These are phyloP conservation scores for Geotrichum europaeum DNA, from an alignment of 1,139 yeast genomes.

Conservation along the genomic window DNA sequence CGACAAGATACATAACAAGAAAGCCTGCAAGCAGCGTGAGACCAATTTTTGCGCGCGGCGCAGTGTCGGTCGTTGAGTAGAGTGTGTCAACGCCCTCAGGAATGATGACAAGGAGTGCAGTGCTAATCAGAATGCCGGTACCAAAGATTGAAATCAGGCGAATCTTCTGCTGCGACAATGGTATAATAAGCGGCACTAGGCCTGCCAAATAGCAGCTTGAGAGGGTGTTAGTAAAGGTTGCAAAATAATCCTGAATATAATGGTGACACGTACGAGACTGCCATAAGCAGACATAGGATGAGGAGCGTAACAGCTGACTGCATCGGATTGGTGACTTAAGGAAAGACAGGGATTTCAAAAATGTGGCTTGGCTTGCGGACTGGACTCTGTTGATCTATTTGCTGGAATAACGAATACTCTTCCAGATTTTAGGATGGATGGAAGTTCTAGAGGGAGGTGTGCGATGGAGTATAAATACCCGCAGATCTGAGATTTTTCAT, in stretches of 20 bases:
- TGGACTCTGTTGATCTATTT: no score
- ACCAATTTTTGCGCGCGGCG: slow-evolving; percentile 30
- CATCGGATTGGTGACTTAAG: slow-evolving; percentile 17
- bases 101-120: slow-evolving; percentile 56
- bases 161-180: slow-evolving; percentile 31
- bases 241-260: background rate
- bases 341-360: background rate
- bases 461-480: no score
- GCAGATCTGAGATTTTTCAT: no score
- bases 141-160: slow-evolving; percentile 46
- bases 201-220: slow-evolving; percentile 31
- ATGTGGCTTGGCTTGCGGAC: background rate
- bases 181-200: slow-evolving; percentile 36
- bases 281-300: slow-evolving; percentile 29
- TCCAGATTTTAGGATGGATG: no score
- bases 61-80: slow-evolving; percentile 24
- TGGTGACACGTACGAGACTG: slow-evolving; percentile 26
- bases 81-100: slow-evolving; percentile 64
- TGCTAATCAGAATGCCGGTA: slow-evolving; percentile 58
- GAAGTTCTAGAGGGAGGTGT: no score
- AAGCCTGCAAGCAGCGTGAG: slow-evolving; percentile 45
- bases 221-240: background rate
- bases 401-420: no score
- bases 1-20: slow-evolving; percentile 46
- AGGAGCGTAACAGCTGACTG: slow-evolving; percentile 25